Base-by-base conservation (phyloP, 345 rosid species). In the Eucalyptus polybractea region DNA sequence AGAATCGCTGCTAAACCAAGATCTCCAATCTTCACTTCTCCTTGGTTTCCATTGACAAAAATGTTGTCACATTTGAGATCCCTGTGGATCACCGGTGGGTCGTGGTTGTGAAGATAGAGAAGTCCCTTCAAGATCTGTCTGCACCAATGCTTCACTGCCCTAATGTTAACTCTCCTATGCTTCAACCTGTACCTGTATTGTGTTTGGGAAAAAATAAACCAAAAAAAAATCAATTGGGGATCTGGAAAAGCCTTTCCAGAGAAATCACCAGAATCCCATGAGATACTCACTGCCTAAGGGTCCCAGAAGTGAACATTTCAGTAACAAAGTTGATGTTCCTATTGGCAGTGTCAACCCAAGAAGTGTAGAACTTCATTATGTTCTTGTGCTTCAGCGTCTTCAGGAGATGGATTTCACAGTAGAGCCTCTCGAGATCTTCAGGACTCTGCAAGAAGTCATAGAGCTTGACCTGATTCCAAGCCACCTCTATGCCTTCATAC, bases 401-500 rank as follows among this genome's bases (percentile, higher is more conserved):
- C 14, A 98, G 97, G 29, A 98, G 98, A 93, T 98, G 99, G 89
- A 98, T 97, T 92, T 98, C 99, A 88, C 95, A 94, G 93, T 96
- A 98, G 22, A 97, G 97, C 91, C 99, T 97, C 90, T 98, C 97
- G 51, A 98, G 97, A 90, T 97, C 99, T 89, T 98, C 96, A 86
- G 99, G 98, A 90, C 97, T 95, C 87, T 95, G 98, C 76, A 97
- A 86, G 94, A 97, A 97, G 93, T 97, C 98, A 89, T 94, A 94
- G 87, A 98, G 97, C 94, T 96, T 98, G 92, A 98, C 98, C 91
- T 97, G 99, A 91, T 98, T 98, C 99, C 99, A 98, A 90, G 99
- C 99, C 91, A 98, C 98, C 90, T 98, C 99, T 91, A 95, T 95
- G 87, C 99, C 99, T 86, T 94, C 94, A 88, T 95, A 98, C 93